Conservation (phyloP, 1,284 basidiomycete genomes). For the Ganoderma leucocontextum region DNA sequence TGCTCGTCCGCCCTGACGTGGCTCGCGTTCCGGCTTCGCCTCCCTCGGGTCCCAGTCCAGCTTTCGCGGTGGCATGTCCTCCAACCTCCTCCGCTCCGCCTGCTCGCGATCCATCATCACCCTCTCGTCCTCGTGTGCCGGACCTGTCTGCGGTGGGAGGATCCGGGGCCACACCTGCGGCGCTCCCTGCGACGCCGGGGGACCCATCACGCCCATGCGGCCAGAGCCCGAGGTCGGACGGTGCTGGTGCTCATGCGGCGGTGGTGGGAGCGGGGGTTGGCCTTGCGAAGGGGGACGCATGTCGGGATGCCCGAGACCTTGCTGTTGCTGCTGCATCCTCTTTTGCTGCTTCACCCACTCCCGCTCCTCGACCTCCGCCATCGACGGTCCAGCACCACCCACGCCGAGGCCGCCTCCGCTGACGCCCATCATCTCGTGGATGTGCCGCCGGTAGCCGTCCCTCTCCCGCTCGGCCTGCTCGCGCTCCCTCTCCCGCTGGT, state of each 20-base stretch:
- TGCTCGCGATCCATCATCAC: slow-evolving; percentile 19
- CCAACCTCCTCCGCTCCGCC: slow-evolving; percentile 17
- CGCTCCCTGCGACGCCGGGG: slow-evolving; percentile 15
- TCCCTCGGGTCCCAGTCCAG: slow-evolving; percentile 27
- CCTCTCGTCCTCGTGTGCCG: slow-evolving; percentile 26
- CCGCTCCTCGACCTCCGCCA: slow-evolving; percentile 18
- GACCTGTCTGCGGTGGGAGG: slow-evolving; percentile 24
- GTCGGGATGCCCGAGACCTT: slow-evolving; percentile 17
- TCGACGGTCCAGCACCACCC: slow-evolving; percentile 22
- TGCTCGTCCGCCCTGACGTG: background rate
- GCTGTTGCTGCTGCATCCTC: slow-evolving; percentile 8
- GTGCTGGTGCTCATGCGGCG: slow-evolving; percentile 10
- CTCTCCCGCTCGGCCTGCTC: slow-evolving; percentile 26
- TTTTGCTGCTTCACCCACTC: slow-evolving; percentile 21
- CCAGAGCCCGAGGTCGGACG: slow-evolving; percentile 10
- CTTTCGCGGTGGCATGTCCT: slow-evolving; percentile 18
- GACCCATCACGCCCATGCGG: slow-evolving; percentile 25
- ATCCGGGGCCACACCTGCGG: slow-evolving; percentile 33
- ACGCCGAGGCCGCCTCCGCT: slow-evolving; percentile 24
- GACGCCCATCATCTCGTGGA: slow-evolving; percentile 28
- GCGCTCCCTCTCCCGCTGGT: slow-evolving; percentile 20
- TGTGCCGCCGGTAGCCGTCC: slow-evolving; percentile 27
- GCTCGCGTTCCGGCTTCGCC: slow-evolving; percentile 22
- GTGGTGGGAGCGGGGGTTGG: slow-evolving; percentile 15
- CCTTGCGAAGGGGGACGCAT: slow-evolving; percentile 23